Percentiles rank a stretch among this genome's conserved stretches.
phyloP scores from a whole-genome alignment of 148 eudicot species.

The Dianthus caryophyllus region DNA sequence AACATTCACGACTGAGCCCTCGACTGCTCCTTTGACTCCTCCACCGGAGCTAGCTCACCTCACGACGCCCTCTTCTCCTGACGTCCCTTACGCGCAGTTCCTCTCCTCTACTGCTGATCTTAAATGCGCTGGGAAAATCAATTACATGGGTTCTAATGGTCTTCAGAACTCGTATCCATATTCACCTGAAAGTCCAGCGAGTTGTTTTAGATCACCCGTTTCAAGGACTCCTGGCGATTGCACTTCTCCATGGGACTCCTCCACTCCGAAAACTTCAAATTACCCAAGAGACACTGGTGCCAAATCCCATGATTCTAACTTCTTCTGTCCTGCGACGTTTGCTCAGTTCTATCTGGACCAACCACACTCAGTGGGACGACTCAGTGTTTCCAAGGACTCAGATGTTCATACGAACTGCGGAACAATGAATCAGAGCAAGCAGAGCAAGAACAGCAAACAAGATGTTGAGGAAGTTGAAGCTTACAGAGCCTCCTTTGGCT shows the following conservation, averaged over 20 bases:
- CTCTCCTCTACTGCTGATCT: slow-evolving; percentile 62
- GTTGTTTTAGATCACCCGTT: slow-evolving; percentile 65
- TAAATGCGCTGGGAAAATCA: slow-evolving; percentile 46
- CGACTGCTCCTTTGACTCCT: slow-evolving; percentile 96
- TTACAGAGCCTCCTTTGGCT: slow-evolving; percentile 96
- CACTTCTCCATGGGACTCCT: slow-evolving; percentile 50
- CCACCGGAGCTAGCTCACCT: slow-evolving; percentile 92
- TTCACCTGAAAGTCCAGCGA: slow-evolving; percentile 87
- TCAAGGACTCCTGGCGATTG: slow-evolving; percentile 54
- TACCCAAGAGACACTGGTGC: slow-evolving; percentile 39
- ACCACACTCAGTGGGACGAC: slow-evolving; percentile 77
- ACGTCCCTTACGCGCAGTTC: slow-evolving; percentile 90
- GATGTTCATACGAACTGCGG: slow-evolving; percentile 65
- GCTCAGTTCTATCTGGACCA: slow-evolving; percentile 92
- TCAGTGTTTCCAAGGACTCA: slow-evolving; percentile 82
- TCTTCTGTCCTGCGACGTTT: slow-evolving; percentile 96
- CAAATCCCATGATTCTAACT: slow-evolving; percentile 70
- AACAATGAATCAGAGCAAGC: slow-evolving; percentile 58
- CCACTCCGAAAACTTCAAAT: slow-evolving; percentile 42
- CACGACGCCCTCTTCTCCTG: slow-evolving; percentile 99
- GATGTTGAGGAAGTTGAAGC: slow-evolving; percentile 95
- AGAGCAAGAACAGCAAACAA: slow-evolving; percentile 53
- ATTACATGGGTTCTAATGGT: slow-evolving; percentile 51
- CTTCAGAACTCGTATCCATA: slow-evolving; percentile 66
- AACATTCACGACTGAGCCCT: slow-evolving; percentile 91